phyloP scores from a whole-genome alignment of 2,329 filamentous ascomycete genomes.

The Akanthomyces dipterigenus region DNA sequence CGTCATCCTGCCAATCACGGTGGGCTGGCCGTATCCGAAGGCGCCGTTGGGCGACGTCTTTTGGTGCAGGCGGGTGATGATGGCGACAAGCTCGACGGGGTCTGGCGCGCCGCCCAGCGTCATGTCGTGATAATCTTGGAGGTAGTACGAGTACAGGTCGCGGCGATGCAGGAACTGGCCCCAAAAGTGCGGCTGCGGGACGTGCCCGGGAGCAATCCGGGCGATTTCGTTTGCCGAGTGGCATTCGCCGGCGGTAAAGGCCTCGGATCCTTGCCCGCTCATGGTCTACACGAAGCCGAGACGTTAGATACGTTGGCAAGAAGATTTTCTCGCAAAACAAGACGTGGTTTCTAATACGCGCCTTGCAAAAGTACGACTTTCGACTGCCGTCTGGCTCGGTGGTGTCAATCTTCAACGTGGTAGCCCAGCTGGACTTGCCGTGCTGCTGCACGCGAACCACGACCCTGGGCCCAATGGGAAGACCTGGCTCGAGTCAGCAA shows the following conservation, averaged over 20 bases:
- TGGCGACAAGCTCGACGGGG: not conserved
- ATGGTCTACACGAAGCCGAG: no score
- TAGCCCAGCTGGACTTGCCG: no score
- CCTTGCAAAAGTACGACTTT: no score
- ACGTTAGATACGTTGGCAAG: no score
- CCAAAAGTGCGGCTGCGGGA: not conserved
- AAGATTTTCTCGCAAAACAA: no score
- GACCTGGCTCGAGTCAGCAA: no score
- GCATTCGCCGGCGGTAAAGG: constrained; percentile 5
- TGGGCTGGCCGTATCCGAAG: constrained; percentile 28
- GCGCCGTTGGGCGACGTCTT: constrained; percentile 24
- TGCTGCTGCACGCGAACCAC: no score
- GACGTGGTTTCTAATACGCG: no score
- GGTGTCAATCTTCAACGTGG: no score
- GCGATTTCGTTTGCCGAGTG: constrained; percentile 4
- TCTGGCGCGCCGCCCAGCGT: not conserved
- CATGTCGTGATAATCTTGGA: constrained; percentile 13
- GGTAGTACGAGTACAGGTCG: constrained; percentile 7
- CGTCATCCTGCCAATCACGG: constrained; percentile 23
- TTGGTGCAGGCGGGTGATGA: constrained; percentile 19
- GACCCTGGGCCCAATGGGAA: no score
- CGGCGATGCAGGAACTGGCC: not conserved
- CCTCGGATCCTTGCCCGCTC: not conserved
- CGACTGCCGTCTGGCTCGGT: no score
- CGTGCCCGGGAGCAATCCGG: not conserved